Base-by-base conservation (phyloP, 2,329 filamentous ascomycete species). In the Ustilaginoidea virens region DNA sequence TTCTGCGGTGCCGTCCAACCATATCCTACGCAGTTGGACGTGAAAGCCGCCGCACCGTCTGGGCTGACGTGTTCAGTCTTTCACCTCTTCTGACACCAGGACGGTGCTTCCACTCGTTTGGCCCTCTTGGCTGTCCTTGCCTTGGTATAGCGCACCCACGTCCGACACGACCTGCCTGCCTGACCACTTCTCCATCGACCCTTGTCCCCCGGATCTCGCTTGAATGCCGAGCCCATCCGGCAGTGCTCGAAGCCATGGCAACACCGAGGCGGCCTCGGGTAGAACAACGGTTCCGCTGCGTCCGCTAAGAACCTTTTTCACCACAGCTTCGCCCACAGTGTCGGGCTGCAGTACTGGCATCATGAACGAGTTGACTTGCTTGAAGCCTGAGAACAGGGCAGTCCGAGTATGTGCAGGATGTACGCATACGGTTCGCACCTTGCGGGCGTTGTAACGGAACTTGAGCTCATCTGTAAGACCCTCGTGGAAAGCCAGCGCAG, bases 401-500 rank as follows among this genome's bases (percentile, higher is more conserved):
- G 50, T 55, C 23, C 39, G 42, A 43, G 45, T 61, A 47, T 47
- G 40, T 19, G 46, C 51, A 41, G 70, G 75, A 36, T 69, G 71
- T 27, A 80, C 63, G 6, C 74, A 42, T n/a, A 81, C 63, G 4
- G 75, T 80, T 28, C 75, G 61, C 17, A 82, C 68, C 33, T 61
- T 63, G 1, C 64, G 66, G 1, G 75, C 75, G 15, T 67, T 60
- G 47, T 81, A 79, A 18, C 61, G 52, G 5, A 65, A 67, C 21
- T 51, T 52, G 27, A 79, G 49, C 49, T 79, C 73, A 2, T 61
- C 58, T 1, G 62, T 54, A 3, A 79, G 49, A 0, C 66, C 77
- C 45, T 83, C 75, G 43, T 82, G 75, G 48, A 83, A 75, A 3
- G 69, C 56, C 14, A 79, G 46, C 2, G 73, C 66, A 0, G 71